Conservation (phyloP, 345 rosid species). For the sweet orange (Citrus sinensis) region DVS_A1.0 CM039164.1:28339501-28340000, state of each 20-base stretch:
- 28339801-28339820: slow-evolving; percentile 11
- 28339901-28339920: not conserved
- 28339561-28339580: slow-evolving; percentile 76
- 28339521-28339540: slow-evolving; percentile 54
- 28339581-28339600: slow-evolving; percentile 76
- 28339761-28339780: slow-evolving; percentile 24
- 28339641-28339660: slow-evolving; percentile 72
- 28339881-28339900: not conserved
- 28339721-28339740: slow-evolving; percentile 57
- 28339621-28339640: slow-evolving; percentile 74
- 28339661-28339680: slow-evolving; percentile 81
- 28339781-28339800: slow-evolving; percentile 22
- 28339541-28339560: slow-evolving; percentile 89
- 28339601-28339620: slow-evolving; percentile 54
- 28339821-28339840: not conserved
- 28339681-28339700: slow-evolving; percentile 63
- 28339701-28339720: slow-evolving; percentile 71
- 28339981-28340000: too few relatives aligned
- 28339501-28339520: slow-evolving; percentile 67
- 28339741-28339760: slow-evolving; percentile 49
- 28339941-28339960: too few relatives aligned
- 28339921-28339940: not conserved
- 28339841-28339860: not conserved
- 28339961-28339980: too few relatives aligned
- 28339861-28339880: not conserved